Evolutionary conservation across 2,329 filamentous ascomycete species (phyloP).

Genomic region (Talaromyces sp.): DNA sequence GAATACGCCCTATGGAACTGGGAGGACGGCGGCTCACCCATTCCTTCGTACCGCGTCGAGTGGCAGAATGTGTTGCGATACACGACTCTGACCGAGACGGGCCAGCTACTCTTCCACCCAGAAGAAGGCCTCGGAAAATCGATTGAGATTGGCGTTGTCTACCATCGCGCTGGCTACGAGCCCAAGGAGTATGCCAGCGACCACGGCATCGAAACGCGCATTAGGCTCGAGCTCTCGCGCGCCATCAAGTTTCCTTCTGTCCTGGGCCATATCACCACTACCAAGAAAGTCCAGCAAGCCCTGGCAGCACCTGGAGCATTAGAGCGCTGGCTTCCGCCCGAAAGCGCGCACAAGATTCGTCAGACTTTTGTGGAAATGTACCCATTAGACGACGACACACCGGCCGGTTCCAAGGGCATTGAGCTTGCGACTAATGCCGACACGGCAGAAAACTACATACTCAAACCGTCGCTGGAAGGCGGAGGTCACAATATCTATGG

Average conservation of each 20-base stretch:
- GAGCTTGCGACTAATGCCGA: slow-evolving; percentile 19
- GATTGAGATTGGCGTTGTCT: slow-evolving; percentile 39
- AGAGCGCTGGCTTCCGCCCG: slow-evolving; percentile 27
- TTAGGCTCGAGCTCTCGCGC: slow-evolving; percentile 32
- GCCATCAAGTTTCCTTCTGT: slow-evolving; percentile 44
- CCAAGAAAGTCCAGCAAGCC: slow-evolving; percentile 42
- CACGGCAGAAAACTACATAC: slow-evolving; percentile 26
- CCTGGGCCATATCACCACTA: slow-evolving; percentile 36
- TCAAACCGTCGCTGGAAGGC: slow-evolving; percentile 41
- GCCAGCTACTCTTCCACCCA: slow-evolving; percentile 34
- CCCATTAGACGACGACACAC: slow-evolving; percentile 27
- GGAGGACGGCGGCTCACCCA: slow-evolving; percentile 14
- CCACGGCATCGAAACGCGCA: slow-evolving; percentile 16
- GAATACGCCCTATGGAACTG: slow-evolving; percentile 38
- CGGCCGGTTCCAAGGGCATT: slow-evolving; percentile 22
- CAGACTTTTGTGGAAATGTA: slow-evolving; percentile 36
- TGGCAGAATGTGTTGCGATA: slow-evolving; percentile 28
- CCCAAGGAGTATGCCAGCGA: slow-evolving; percentile 33
- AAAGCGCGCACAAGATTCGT: slow-evolving; percentile 22
- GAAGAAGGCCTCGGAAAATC: slow-evolving; percentile 11
- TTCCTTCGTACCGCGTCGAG: slow-evolving; percentile 33
- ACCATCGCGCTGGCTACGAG: slow-evolving; percentile 42
- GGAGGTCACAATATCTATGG: slow-evolving; percentile 42
- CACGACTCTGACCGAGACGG: slow-evolving; percentile 24
- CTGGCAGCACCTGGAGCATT: slow-evolving; percentile 28